A percentile compares a stretch with the other conserved stretches of the same genome.
Evolutionary conservation across 2,329 filamentous ascomycete species (phyloP).

Genomic region (Pyricularia pennisetigena): DNA sequence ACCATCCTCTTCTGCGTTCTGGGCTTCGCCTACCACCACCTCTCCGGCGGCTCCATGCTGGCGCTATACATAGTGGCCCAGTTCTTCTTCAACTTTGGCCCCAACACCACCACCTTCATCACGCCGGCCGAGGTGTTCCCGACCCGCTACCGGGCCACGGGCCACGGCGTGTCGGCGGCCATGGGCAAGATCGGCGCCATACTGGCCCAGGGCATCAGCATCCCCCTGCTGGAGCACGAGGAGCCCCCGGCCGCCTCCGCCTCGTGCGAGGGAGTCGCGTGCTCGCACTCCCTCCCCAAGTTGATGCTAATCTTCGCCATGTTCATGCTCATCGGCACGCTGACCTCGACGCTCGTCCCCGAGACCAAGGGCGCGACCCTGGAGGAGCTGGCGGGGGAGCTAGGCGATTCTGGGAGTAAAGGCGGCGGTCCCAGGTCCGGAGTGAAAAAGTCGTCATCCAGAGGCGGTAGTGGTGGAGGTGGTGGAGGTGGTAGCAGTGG

Average conservation of each 20-base stretch:
- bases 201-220: conserved; percentile 47
- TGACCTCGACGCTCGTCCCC: conserved; percentile 60
- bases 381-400: conserved; percentile 40
- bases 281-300: conserved; percentile 63
- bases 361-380: conserved; percentile 69
- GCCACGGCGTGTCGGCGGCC: conserved; percentile 47
- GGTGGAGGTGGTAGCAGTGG: not conserved
- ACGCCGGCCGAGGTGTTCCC: conserved; percentile 48
- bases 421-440: too few species aligned
- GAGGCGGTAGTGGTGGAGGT: too few species aligned
- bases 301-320: conserved; percentile 63
- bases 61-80: conserved; percentile 45
- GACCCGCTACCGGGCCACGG: conserved; percentile 45
- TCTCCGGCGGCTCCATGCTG: conserved; percentile 42
- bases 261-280: conserved; percentile 17
- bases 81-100: conserved; percentile 51
- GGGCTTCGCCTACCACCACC: conserved; percentile 49
- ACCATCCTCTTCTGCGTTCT: conserved; percentile 52
- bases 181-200: conserved; percentile 46
- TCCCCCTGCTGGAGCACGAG: conserved; percentile 38
- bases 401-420: not conserved
- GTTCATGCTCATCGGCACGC: conserved; percentile 66
- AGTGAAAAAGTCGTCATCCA: not conserved
- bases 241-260: conserved; percentile 20
- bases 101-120: conserved; percentile 48